These are phyloP conservation scores for Acephala macrosclerotiorum DNA, from an alignment of 2,329 filamentous ascomycete species.

Conservation along the genomic window DNA sequence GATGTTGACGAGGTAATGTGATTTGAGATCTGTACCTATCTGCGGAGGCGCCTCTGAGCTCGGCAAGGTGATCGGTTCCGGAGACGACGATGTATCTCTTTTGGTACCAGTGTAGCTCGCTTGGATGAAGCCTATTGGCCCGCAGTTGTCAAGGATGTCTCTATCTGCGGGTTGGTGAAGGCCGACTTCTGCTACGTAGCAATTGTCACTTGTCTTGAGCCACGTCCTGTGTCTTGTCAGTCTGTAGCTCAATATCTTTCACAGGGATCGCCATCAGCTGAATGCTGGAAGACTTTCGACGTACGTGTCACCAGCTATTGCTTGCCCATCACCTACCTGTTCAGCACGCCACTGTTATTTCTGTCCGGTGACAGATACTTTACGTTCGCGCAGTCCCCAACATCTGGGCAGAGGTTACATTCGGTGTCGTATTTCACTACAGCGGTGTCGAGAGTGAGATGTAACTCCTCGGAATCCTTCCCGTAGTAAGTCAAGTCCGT, in stretches of 20 bases:
- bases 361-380: constrained; percentile 26
- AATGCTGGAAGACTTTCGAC: background rate
- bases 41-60: background rate
- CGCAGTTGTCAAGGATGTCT: constrained; percentile 33
- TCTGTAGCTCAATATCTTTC: too few species aligned
- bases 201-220: constrained; percentile 33
- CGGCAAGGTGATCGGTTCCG: constrained; percentile 7
- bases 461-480: constrained; percentile 20
- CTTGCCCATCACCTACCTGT: constrained; percentile 26
- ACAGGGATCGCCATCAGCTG: background rate
- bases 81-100: background rate
- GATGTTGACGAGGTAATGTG: constrained; percentile 30
- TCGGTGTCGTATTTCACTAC: constrained; percentile 31
- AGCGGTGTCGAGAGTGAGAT: constrained; percentile 27
- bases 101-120: constrained; percentile 25
- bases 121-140: constrained; percentile 33
- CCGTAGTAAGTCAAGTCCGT: constrained; percentile 32
- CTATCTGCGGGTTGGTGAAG: constrained; percentile 24
- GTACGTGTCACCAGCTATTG: constrained; percentile 29
- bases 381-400: constrained; percentile 24
- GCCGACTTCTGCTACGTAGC: constrained; percentile 31
- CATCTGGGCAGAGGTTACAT: constrained; percentile 33
- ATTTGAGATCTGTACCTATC: constrained; percentile 12
- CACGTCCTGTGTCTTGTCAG: constrained; percentile 27
- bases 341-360: constrained; percentile 33